Evolutionary conservation across 805 yeast genomes (phyloP).

Genomic region (Pichia ethanolica): DNA sequence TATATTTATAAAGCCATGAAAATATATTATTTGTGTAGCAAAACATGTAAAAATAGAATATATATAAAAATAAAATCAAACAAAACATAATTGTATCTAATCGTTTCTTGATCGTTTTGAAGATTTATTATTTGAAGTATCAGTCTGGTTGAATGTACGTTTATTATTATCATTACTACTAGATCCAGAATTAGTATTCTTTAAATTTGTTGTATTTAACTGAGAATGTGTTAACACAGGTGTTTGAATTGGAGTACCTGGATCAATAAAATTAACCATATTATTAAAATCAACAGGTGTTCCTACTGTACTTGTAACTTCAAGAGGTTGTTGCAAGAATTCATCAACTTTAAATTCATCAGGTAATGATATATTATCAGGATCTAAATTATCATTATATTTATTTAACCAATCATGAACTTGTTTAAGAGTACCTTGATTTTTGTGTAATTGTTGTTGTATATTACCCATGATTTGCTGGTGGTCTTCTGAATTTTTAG

Average conservation of each 20-base stretch:
- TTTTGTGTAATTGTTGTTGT: constrained; percentile 40
- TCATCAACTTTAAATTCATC: constrained; percentile 31
- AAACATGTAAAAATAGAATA: not conserved
- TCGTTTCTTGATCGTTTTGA: not conserved
- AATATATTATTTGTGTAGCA: not conserved
- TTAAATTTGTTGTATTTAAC: not conserved
- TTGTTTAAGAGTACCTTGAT: constrained; percentile 46
- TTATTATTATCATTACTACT: not conserved
- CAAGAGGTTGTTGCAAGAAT: constrained; percentile 19
- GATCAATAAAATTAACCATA: constrained; percentile 1
- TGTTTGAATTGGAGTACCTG: constrained; percentile 4
- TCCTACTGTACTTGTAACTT: constrained; percentile 8
- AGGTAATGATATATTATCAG: constrained; percentile 7
- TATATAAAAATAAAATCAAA: not conserved
- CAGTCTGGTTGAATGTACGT: not conserved
- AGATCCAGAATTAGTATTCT: not conserved
- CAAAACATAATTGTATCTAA: too few species aligned
- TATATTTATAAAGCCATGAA: too few species aligned
- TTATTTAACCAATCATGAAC: constrained; percentile 47
- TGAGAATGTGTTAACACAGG: constrained; percentile 2
- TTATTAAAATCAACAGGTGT: constrained; percentile 10
- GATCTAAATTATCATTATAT: constrained; percentile 12
- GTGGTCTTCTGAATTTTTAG: too few species aligned
- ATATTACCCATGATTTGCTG: constrained; percentile 29
- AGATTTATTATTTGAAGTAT: not conserved